phyloP scores from a whole-genome alignment of 768 basidiomycete species.

The Suillus americanus region DNA sequence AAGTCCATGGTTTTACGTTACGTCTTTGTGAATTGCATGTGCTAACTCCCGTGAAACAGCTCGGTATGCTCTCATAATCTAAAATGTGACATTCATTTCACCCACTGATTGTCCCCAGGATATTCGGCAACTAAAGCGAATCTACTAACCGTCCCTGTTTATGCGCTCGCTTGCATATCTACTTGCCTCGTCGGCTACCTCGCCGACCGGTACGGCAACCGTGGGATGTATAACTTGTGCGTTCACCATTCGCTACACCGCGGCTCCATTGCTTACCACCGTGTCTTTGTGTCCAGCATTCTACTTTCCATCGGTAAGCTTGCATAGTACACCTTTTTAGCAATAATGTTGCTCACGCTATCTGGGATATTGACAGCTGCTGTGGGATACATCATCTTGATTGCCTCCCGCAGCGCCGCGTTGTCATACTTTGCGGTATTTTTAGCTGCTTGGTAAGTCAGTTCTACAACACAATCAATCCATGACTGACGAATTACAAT shows the following conservation, averaged over 20 bases:
- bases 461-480: not conserved
- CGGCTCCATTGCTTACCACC: conserved; percentile 30
- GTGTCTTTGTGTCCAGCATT: conserved; percentile 28
- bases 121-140: conserved; percentile 73
- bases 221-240: conserved; percentile 67
- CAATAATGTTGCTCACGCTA: conserved; percentile 9
- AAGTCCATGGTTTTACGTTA: conserved; percentile 17
- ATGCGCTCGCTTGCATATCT: conserved; percentile 62
- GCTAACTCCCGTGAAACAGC: conserved; percentile 24
- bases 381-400: conserved; percentile 69
- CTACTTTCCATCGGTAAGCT: conserved; percentile 28
- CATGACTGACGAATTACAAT: conserved; percentile 1
- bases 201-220: conserved; percentile 59
- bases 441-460: conserved; percentile 61
- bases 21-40: conserved; percentile 3
- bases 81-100: not conserved
- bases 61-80: conserved; percentile 34
- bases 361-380: conserved; percentile 36
- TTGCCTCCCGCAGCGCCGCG: conserved; percentile 57
- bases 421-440: conserved; percentile 74
- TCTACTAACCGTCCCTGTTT: conserved; percentile 76
- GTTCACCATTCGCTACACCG: conserved; percentile 19
- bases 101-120: conserved; percentile 35
- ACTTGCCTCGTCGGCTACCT: conserved; percentile 64
- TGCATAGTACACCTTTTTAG: not conserved